Base-by-base conservation (phyloP, 768 basidiomycete species). In the Pisolithus orientalis region DNA sequence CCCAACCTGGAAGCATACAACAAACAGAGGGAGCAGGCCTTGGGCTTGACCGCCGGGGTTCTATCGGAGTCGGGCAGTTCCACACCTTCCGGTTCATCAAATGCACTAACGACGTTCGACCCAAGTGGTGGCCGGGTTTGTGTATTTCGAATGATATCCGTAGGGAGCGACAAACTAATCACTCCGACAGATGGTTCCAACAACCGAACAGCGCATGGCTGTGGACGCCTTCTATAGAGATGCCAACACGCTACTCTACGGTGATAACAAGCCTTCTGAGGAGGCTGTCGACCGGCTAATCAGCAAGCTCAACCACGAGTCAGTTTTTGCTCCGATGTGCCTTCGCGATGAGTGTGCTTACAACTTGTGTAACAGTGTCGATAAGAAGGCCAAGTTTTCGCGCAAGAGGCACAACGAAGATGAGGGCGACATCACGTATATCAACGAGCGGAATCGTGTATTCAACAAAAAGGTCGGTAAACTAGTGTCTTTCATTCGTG, bases 391-490 rank as follows among this genome's bases (percentile, higher is more conserved):
- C 63, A 94, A 89, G 63, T 91, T 92, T 73, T 93, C 90, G 39
- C 79, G 93, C 58, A 95, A 95, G 71, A 82, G 78, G 59, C 80
- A 75, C 67, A 93, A 95, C 74, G 94, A 97, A 62, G 90, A 90
- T 48, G 87, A 94, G 55, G 94, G 90, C 50, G 94, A 97, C 59
- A 90, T 99, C 68, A 98, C 94, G 5, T 99, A 98, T 67, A 99
- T 99, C 80, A 99, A 99, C 76, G 92, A 98, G 70, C 86, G 88
- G 70, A 94, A 97, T 70, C 82, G 92, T 57, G 93, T 96, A 44
- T 98, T 96, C 80, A 96, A 81, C 21, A 21, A 21, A 21, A 21
- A 21, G 21, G 21, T 21, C 21, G 2, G 21, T 21, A 21, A 21
- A 21, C 21, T 21, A 21, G 21, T 2, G 21, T 21, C 21, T 21